Evolutionary conservation across 108 stramenopile species (phyloP).

Genomic region (Nannochloropsis oceanica): DNA sequence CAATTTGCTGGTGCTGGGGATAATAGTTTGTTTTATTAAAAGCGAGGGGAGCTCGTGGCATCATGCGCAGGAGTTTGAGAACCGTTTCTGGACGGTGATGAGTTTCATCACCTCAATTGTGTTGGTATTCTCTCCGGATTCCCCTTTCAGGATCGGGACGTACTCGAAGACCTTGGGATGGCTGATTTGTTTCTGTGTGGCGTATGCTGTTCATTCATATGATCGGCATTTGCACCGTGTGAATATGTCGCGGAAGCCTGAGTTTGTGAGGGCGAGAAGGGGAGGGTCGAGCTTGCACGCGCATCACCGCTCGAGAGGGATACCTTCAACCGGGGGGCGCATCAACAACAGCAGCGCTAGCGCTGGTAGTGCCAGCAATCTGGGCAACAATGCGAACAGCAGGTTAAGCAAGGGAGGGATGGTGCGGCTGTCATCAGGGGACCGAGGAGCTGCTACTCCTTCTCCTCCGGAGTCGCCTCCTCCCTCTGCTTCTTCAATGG

Average conservation of each 20-base stretch:
- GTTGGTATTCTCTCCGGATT: constrained; percentile 11
- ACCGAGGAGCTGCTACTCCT: not conserved
- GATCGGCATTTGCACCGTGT: not conserved
- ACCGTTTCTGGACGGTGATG: constrained; percentile 24
- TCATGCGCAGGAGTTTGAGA: constrained; percentile 21
- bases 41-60: not conserved
- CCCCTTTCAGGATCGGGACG: constrained; percentile 12
- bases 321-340: too few relatives aligned
- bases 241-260: not conserved
- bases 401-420: too few relatives aligned
- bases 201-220: constrained; percentile 12
- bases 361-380: too few relatives aligned
- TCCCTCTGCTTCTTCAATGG: not conserved
- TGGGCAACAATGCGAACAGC: too few relatives aligned
- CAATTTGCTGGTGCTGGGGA: not conserved
- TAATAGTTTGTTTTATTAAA: not conserved
- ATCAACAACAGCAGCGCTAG: not conserved
- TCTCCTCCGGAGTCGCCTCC: not conserved
- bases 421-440: not conserved
- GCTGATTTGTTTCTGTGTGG: not conserved
- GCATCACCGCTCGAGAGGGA: too few relatives aligned
- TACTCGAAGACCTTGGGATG: constrained; percentile 7
- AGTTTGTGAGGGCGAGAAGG: not conserved
- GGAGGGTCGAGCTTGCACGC: not conserved
- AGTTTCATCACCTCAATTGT: constrained; percentile 5